Percentiles rank a stretch among this genome's conserved stretches.
These are phyloP conservation scores for Calycina marina DNA, from an alignment of 2,329 filamentous ascomycete genomes.

Conservation along the genomic window DNA sequence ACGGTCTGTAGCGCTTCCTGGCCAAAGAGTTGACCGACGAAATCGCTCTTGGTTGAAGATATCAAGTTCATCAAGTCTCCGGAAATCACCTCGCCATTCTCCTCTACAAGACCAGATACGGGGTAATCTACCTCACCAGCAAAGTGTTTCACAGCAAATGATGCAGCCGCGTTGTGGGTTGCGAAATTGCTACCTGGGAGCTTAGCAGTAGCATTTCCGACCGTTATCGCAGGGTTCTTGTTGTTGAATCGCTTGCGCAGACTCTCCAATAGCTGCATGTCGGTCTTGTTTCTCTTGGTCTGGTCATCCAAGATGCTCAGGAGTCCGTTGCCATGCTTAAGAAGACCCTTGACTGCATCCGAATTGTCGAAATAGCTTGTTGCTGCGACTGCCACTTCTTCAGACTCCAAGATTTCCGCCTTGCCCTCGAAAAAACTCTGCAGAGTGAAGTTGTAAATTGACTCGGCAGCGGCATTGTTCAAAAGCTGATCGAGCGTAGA, in stretches of 20 bases:
- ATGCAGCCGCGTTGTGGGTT: slow-evolving; percentile 64
- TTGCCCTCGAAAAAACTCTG: slow-evolving; percentile 95
- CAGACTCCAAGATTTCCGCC: slow-evolving; percentile 82
- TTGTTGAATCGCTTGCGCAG: slow-evolving; percentile 85
- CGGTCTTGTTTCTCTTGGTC: slow-evolving; percentile 74
- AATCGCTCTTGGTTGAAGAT: slow-evolving; percentile 73
- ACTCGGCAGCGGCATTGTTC: slow-evolving; percentile 86
- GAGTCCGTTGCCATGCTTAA: slow-evolving; percentile 86
- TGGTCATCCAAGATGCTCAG: slow-evolving; percentile 94
- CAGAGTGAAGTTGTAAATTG: slow-evolving; percentile 81
- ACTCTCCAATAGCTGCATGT: slow-evolving; percentile 81
- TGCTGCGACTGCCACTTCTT: slow-evolving; percentile 78
- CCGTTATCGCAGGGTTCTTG: slow-evolving; percentile 81
- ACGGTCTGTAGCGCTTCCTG: slow-evolving; percentile 88
- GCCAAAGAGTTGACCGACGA: slow-evolving; percentile 83
- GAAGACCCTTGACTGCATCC: slow-evolving; percentile 77
- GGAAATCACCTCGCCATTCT: slow-evolving; percentile 92
- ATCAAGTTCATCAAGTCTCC: slow-evolving; percentile 93
- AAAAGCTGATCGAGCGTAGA: slow-evolving; percentile 84
- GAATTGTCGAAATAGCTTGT: slow-evolving; percentile 98
- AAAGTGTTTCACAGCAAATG: slow-evolving; percentile 88
- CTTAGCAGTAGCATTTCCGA: slow-evolving; percentile 58
- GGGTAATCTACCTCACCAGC: slow-evolving; percentile 94
- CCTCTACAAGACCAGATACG: slow-evolving; percentile 73
- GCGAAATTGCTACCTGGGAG: slow-evolving; percentile 82